Evolutionary conservation across 441 rosid genomes (phyloP).

Genomic region (Gossypium schwendimanii): DNA sequence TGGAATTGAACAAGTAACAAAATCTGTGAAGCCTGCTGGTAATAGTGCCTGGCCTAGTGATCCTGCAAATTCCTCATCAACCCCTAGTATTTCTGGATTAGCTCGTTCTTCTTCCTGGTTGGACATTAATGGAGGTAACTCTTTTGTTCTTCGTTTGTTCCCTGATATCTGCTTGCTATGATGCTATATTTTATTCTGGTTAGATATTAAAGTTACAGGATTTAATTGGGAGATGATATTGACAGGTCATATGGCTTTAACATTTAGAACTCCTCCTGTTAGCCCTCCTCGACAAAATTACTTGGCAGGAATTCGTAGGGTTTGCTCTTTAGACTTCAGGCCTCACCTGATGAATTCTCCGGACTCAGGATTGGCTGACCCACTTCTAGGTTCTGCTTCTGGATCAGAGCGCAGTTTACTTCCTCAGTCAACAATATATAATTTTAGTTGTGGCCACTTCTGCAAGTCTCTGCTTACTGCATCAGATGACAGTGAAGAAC

Average conservation of each 20-base stretch:
- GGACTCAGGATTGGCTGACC: conserved; percentile 94
- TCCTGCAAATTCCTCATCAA: conserved; percentile 41
- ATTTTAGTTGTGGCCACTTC: conserved; percentile 95
- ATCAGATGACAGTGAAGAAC: conserved; percentile 78
- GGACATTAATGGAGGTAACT: conserved; percentile 83
- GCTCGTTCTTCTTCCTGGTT: conserved; percentile 95
- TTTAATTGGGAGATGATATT: conserved; percentile 26
- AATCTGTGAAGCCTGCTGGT: conserved; percentile 45
- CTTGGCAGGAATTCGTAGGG: conserved; percentile 83
- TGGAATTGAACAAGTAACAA: conserved; percentile 88
- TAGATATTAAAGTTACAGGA: conserved; percentile 5
- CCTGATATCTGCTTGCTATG: neutral
- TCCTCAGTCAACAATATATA: conserved; percentile 88
- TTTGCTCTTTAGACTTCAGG: conserved; percentile 88
- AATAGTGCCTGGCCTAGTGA: conserved; percentile 50
- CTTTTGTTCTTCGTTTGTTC: neutral
- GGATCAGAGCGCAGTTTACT: conserved; percentile 77
- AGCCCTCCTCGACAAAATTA: conserved; percentile 90
- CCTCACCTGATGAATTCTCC: conserved; percentile 72
- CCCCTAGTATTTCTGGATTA: conserved; percentile 62
- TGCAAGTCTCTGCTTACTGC: conserved; percentile 86
- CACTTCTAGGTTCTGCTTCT: conserved; percentile 67
- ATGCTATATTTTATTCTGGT: conserved; percentile 5
- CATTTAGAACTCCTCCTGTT: conserved; percentile 98
- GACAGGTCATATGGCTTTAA: conserved; percentile 76